Conservation (phyloP, 176 grass and related monocot species). For the Musa troglodytarum region DNA sequence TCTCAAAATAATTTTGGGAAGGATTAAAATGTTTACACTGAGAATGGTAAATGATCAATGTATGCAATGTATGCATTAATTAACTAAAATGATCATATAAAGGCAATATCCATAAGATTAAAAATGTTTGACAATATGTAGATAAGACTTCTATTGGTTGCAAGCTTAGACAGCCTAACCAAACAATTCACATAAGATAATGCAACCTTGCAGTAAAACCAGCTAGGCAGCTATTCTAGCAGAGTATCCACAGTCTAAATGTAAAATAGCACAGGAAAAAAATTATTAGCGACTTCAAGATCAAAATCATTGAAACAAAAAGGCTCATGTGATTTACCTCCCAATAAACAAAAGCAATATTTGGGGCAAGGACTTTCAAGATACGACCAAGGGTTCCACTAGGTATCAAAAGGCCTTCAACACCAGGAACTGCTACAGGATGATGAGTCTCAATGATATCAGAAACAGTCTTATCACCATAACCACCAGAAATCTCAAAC, state of each 20-base stretch:
- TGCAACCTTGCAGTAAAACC: neutral
- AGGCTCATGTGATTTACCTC: conserved; percentile 41
- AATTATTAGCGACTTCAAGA: neutral
- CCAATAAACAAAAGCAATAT: conserved; percentile 69
- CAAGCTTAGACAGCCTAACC: neutral
- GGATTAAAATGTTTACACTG: no score
- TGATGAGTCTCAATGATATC: conserved; percentile 48
- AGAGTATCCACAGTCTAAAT: neutral
- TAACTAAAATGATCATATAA: conserved; percentile 10
- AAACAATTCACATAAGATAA: no score
- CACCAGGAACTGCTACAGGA: conserved; percentile 48
- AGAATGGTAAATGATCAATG: no score
- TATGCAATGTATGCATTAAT: no score
- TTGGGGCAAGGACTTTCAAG: conserved; percentile 52
- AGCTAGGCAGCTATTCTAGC: neutral
- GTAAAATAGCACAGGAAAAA: neutral
- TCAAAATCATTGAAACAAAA: neutral
- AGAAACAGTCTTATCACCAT: conserved; percentile 27
- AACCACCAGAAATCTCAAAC: conserved; percentile 36
- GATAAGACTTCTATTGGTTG: neutral
- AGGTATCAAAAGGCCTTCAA: conserved; percentile 61
- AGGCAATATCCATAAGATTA: neutral
- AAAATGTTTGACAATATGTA: neutral
- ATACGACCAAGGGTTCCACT: conserved; percentile 56
- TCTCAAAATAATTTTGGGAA: no score